These are phyloP conservation scores for Trametes sanguinea DNA, from an alignment of 768 basidiomycete species.

Conservation along the genomic window DNA sequence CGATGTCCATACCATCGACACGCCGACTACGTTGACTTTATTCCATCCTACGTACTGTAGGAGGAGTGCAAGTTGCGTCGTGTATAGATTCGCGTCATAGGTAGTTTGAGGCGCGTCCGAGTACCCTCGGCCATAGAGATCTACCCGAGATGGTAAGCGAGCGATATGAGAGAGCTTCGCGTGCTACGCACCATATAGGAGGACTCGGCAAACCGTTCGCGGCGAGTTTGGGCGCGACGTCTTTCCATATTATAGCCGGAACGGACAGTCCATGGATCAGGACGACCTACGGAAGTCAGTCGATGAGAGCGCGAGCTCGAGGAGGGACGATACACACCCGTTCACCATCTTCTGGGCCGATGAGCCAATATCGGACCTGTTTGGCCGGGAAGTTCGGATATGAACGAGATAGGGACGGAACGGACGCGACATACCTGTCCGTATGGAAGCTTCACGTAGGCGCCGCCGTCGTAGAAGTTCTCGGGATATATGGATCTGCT, in stretches of 20 bases:
- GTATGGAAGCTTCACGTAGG: constrained; percentile 64
- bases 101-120: constrained; percentile 75
- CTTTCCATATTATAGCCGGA: constrained; percentile 76
- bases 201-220: constrained; percentile 67
- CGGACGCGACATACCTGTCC: constrained; percentile 51
- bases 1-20: constrained; percentile 65
- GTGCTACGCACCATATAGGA: constrained; percentile 61
- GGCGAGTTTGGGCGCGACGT: constrained; percentile 66
- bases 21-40: constrained; percentile 61
- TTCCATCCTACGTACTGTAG: constrained; percentile 80
- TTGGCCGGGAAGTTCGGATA: constrained; percentile 5
- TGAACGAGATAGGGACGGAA: background rate
- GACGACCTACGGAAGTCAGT: constrained; percentile 52
- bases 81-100: constrained; percentile 66
- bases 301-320: background rate
- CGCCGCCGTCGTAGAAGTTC: constrained; percentile 62
- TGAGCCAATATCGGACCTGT: constrained; percentile 75
- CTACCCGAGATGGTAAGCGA: constrained; percentile 36
- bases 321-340: constrained; percentile 46
- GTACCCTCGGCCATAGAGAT: constrained; percentile 82
- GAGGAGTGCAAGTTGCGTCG: constrained; percentile 78
- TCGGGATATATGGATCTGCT: constrained; percentile 77
- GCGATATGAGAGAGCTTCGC: too few relatives aligned
- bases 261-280: constrained; percentile 79
- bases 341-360: constrained; percentile 68